Percentiles rank a stretch among this genome's conserved stretches.
Evolutionary conservation across 2,329 filamentous ascomycete genomes (phyloP).

Genomic region (Cryphonectria naterciae): DNA sequence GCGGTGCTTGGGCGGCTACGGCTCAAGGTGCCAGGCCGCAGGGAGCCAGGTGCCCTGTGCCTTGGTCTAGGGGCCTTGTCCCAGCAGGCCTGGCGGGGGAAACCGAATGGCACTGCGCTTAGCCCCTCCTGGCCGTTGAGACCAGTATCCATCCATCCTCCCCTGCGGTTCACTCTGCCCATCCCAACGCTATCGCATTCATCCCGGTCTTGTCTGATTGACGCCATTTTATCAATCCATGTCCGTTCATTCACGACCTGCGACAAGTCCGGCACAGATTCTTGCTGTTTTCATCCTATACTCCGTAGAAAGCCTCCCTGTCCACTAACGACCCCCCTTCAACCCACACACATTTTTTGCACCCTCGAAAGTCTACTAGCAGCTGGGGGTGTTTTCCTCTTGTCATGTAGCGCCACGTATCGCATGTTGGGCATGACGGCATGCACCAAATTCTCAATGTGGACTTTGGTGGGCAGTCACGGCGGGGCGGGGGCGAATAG

Average conservation of each 20-base stretch:
- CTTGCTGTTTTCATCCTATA: neutral
- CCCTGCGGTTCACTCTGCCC: neutral
- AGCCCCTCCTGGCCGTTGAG: neutral
- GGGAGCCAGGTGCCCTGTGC: neutral
- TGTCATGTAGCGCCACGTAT: slow-evolving; percentile 3
- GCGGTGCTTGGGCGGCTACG: slow-evolving; percentile 5
- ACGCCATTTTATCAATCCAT: neutral
- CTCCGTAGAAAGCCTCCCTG: neutral
- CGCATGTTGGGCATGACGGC: slow-evolving; percentile 1
- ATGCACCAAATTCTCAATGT: neutral
- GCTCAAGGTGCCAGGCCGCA: neutral
- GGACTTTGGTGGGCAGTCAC: neutral
- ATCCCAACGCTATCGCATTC: neutral
- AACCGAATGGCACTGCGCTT: neutral
- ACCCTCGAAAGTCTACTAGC: neutral
- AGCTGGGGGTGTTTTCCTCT: neutral
- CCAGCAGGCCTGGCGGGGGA: neutral
- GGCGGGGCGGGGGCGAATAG: slow-evolving; percentile 1
- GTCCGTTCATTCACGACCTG: slow-evolving; percentile 1
- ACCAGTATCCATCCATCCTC: neutral
- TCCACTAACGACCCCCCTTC: neutral
- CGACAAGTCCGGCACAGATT: neutral
- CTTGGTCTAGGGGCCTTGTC: neutral
- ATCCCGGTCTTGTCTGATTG: neutral
- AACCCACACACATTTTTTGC: neutral